Evolutionary conservation across 78 protist species (phyloP).

Genomic region (Speleostelium caveatum): DNA sequence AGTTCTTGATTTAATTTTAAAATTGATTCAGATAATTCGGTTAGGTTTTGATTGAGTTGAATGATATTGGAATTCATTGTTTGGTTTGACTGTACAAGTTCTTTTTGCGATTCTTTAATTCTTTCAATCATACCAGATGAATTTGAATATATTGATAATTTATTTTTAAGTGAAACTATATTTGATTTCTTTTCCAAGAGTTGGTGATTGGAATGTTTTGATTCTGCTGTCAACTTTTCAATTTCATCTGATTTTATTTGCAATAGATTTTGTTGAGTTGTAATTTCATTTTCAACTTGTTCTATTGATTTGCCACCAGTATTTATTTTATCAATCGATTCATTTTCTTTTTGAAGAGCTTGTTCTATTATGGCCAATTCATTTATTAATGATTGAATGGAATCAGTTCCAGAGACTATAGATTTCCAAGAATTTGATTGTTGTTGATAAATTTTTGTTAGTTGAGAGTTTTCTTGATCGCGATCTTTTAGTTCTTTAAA

Average conservation of each 20-base stretch:
- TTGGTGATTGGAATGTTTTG: not conserved
- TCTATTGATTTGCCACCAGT: not conserved
- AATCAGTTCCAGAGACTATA: not conserved
- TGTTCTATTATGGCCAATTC: not conserved
- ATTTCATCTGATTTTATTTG: not conserved
- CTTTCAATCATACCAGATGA: constrained; percentile 24
- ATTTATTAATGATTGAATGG: not conserved
- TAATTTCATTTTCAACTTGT: constrained; percentile 2
- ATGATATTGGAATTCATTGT: not conserved
- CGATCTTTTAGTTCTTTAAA: not conserved
- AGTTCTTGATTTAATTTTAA: not conserved
- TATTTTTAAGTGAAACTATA: not conserved
- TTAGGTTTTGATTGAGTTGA: not conserved
- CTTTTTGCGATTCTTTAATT: not conserved
- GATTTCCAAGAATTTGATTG: not conserved
- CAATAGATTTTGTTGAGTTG: not conserved
- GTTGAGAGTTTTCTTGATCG: not conserved
- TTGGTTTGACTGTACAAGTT: not conserved
- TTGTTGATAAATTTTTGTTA: not conserved
- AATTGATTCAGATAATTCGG: not conserved
- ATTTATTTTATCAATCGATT: not conserved
- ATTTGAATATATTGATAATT: not conserved
- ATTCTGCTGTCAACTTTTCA: not conserved
- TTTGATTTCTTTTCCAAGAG: not conserved
- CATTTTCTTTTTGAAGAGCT: not conserved